Conservation (phyloP, 208 protist species). For the Crithidia thermophila region DNA sequence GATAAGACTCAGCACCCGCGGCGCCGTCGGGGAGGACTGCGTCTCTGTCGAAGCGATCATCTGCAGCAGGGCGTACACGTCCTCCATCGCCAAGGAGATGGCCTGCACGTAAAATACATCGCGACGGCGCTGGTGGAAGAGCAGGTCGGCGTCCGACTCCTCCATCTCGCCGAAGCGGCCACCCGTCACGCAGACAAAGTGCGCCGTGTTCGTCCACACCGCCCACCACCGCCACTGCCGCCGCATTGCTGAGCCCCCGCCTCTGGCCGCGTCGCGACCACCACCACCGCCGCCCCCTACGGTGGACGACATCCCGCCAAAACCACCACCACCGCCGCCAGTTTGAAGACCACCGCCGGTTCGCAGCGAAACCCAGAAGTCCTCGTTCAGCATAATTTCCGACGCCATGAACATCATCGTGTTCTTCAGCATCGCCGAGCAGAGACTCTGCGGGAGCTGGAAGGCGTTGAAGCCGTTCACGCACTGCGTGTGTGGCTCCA, state of each 20-base stretch:
- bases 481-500: conserved; percentile 29
- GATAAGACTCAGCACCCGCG: conserved; percentile 11
- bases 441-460: conserved; percentile 24
- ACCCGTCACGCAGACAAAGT: conserved; percentile 21
- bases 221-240: conserved; percentile 39
- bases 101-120: conserved; percentile 36
- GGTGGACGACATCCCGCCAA: background rate
- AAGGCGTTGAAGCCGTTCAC: conserved; percentile 12
- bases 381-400: conserved; percentile 20
- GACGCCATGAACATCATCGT: conserved; percentile 26
- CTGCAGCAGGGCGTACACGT: conserved; percentile 32
- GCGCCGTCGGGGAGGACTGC: background rate
- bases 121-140: conserved; percentile 9
- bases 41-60: conserved; percentile 11
- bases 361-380: conserved; percentile 13
- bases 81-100: conserved; percentile 30
- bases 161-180: conserved; percentile 15
- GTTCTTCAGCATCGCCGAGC: conserved; percentile 22
- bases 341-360: too few relatives aligned
- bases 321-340: background rate
- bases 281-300: background rate
- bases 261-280: background rate
- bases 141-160: conserved; percentile 12
- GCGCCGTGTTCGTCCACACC: conserved; percentile 34
- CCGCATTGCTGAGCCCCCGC: conserved; percentile 12